A percentile compares a stretch with the other conserved stretches of the same genome.
Conservation (phyloP, 371 early-diverging fungal genomes). For the Zopfochytrium polystomum region DNA sequence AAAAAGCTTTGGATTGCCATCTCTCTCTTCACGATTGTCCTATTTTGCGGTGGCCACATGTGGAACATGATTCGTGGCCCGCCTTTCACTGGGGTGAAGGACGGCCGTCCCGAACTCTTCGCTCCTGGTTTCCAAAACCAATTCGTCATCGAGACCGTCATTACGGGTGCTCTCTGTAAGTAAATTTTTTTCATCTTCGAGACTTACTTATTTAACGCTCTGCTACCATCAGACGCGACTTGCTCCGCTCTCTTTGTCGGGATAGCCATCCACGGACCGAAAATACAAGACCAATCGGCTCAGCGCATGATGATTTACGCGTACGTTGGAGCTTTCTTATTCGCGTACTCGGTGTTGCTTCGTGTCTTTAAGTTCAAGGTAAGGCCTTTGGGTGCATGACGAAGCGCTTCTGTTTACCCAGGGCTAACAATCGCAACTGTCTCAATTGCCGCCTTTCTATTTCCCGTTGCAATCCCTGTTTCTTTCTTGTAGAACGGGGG, state of each 20-base stretch:
- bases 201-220: too few relatives aligned
- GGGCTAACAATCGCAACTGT: too few relatives aligned
- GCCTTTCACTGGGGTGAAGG: slow-evolving; percentile 59
- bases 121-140: slow-evolving; percentile 74
- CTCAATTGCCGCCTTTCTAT: too few relatives aligned
- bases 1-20: slow-evolving; percentile 1
- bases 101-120: slow-evolving; percentile 64
- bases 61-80: slow-evolving; percentile 84
- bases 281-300: slow-evolving; percentile 26
- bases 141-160: slow-evolving; percentile 72
- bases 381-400: too few relatives aligned
- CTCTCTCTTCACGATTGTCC: slow-evolving; percentile 42
- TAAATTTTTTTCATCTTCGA: too few relatives aligned
- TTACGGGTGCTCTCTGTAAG: slow-evolving; percentile 76
- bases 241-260: too few relatives aligned
- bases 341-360: slow-evolving; percentile 65
- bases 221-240: too few relatives aligned
- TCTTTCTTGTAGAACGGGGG: slow-evolving; percentile 72
- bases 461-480: too few relatives aligned
- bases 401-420: too few relatives aligned
- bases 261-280: too few relatives aligned
- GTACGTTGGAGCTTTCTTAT: slow-evolving; percentile 44
- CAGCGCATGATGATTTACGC: slow-evolving; percentile 59
- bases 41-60: slow-evolving; percentile 84
- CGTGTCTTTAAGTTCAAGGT: slow-evolving; percentile 64